These are phyloP conservation scores for Periconia sp. DNA, from an alignment of 2,329 filamentous ascomycete genomes.

Conservation along the genomic window DNA sequence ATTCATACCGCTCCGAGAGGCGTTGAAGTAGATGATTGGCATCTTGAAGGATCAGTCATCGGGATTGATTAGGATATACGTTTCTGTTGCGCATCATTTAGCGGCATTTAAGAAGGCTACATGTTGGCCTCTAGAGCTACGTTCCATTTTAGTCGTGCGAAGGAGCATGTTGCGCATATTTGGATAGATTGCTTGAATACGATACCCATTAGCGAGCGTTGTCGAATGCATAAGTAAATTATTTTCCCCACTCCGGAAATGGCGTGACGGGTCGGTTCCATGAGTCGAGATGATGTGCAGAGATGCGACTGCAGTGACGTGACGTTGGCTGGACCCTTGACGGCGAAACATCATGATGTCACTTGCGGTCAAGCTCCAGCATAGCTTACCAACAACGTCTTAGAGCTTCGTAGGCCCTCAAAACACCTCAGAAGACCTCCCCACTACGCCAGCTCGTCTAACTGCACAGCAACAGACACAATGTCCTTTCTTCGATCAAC, in stretches of 20 bases:
- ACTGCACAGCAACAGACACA: slow-evolving; percentile 4
- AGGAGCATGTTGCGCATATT: neutral
- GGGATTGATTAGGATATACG: slow-evolving; percentile 33
- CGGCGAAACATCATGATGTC: slow-evolving; percentile 9
- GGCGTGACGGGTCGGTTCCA: too few relatives aligned
- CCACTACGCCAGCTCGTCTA: slow-evolving; percentile 2
- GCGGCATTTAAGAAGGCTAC: neutral
- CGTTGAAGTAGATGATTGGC: slow-evolving; percentile 46
- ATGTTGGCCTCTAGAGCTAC: neutral
- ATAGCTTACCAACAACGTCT: slow-evolving; percentile 8
- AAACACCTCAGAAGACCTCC: slow-evolving; percentile 6
- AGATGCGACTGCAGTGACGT: neutral
- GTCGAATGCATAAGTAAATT: too few relatives aligned
- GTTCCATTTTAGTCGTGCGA: neutral
- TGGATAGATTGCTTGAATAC: slow-evolving; percentile 7
- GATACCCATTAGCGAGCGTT: slow-evolving; percentile 11
- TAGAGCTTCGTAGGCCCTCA: neutral
- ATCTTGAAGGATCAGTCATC: slow-evolving; percentile 42
- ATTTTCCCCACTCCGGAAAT: too few relatives aligned
- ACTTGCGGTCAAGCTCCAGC: slow-evolving; percentile 8
- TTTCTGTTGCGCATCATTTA: neutral
- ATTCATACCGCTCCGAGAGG: slow-evolving; percentile 35
- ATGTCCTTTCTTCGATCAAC: slow-evolving; percentile 42
- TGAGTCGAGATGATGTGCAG: too few relatives aligned
- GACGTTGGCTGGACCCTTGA: too few relatives aligned